Base-by-base conservation (phyloP, 768 basidiomycete genomes). In the Pisolithus tinctorius region DNA sequence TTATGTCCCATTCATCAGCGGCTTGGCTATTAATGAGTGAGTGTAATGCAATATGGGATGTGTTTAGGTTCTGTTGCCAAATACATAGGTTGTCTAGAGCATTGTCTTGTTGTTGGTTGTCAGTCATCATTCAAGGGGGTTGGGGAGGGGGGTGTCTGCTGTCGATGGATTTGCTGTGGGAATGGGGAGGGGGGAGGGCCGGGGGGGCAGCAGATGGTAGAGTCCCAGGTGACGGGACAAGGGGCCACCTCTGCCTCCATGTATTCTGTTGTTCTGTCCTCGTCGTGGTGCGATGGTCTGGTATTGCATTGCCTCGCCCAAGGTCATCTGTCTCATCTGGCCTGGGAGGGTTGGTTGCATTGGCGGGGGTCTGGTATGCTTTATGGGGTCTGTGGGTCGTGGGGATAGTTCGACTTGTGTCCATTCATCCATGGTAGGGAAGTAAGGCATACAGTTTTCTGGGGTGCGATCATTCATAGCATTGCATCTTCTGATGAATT, bases 61-160 rank as follows among this genome's bases (percentile, higher is more conserved):
- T 20, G 2, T 20, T 20, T 1, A 20, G 20, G 20, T 20, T 20
- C 2, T 20, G 20, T 20, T 20, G 20, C 20, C 20, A 20, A 2
- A 20, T 4, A 17, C 29, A 10, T 43, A 20, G 1, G 65, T 68
- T 34, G 63, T 65, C 50, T 57, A 55, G 4, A 63, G 8, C 20
- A 2, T 20, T 20, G 38, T 69, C 69, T 30, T 64, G 62, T 48
- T 67, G 67, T 56, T 58, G 59, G 9, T 67, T 62, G 0, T 20
- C 20, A 20, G 20, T 20, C 60, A 38, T 1, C 65, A 48, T 8
- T 20, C 17, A 17, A 14, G 8, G 1, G 17, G 37, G 31, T 1
- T 36, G 17, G 39, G 42, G 49, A 1, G 36, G 16, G 13, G 4
- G 45, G 30, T n/a, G 37, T n/a, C 7, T 7, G 13, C 37, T 8